Percentiles rank a stretch among this genome's conserved stretches.
Conservation (phyloP, 371 early-diverging fungal species). For the Mucor irregularis region DNA sequence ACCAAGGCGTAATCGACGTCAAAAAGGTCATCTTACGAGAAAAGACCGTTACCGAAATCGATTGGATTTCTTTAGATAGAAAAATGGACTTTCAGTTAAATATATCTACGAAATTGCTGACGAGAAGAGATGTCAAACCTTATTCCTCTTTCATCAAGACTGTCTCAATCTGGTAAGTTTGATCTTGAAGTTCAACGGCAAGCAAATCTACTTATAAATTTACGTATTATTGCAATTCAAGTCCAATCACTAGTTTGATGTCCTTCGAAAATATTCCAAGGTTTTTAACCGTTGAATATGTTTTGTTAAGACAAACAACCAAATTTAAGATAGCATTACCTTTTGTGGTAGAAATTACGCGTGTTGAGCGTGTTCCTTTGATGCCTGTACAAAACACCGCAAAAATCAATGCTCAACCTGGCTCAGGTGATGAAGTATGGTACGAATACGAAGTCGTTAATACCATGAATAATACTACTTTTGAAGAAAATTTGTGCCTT, state of each 20-base stretch:
- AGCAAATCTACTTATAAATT: background rate
- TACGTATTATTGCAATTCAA: conserved; percentile 1
- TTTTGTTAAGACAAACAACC: conserved; percentile 32
- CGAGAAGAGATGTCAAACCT: conserved; percentile 46
- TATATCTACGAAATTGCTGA: conserved; percentile 22
- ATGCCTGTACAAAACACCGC: conserved; percentile 2
- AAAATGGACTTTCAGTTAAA: conserved; percentile 46
- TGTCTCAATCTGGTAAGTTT: conserved; percentile 40
- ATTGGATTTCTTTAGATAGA: conserved; percentile 47
- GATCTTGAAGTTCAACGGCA: too few species aligned
- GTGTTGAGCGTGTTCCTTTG: conserved; percentile 36
- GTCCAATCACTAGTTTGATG: conserved; percentile 33
- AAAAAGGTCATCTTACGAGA: conserved; percentile 34
- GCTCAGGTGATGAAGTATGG: conserved; percentile 28
- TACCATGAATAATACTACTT: conserved; percentile 14
- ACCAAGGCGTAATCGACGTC: conserved; percentile 31
- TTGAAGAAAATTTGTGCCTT: conserved; percentile 35
- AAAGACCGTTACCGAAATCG: conserved; percentile 30
- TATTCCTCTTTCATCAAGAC: conserved; percentile 49
- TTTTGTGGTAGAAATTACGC: conserved; percentile 41
- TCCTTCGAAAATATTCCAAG: conserved; percentile 45
- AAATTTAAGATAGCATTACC: conserved; percentile 32
- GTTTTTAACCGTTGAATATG: conserved; percentile 36
- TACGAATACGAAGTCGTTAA: conserved; percentile 43
- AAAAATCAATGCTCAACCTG: conserved; percentile 31